Percentiles rank a stretch among this genome's conserved stretches.
These are phyloP conservation scores for Graphiopsis chlorocephala DNA, from an alignment of 2,329 filamentous ascomycete species.

Conservation along the genomic window DNA sequence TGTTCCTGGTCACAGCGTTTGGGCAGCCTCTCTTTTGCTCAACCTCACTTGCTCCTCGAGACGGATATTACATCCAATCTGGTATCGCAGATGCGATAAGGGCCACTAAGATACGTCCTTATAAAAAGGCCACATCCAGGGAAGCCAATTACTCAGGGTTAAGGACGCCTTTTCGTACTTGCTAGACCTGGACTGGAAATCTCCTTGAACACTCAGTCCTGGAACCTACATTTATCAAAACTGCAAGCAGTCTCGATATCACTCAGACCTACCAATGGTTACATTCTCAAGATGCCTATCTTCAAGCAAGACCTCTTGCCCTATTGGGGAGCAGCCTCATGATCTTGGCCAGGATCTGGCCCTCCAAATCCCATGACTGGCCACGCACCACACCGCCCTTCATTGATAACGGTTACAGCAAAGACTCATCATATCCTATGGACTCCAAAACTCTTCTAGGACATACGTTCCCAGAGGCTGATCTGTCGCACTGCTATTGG, in stretches of 20 bases:
- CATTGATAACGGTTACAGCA: constrained; percentile 3
- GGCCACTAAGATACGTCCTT: neutral
- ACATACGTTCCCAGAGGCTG: constrained; percentile 12
- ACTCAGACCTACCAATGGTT: neutral
- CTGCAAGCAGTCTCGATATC: neutral
- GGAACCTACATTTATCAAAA: neutral
- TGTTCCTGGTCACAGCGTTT: neutral
- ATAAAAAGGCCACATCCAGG: neutral
- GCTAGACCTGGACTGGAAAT: no score
- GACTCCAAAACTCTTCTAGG: constrained; percentile 14
- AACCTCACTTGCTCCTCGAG: neutral
- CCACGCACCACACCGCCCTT: neutral
- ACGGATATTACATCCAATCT: neutral
- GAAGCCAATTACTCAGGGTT: no score
- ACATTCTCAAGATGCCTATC: neutral
- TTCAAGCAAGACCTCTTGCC: neutral
- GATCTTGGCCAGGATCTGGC: neutral
- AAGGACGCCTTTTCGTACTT: neutral
- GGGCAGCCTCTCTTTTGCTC: neutral
- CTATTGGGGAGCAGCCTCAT: neutral
- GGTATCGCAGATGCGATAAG: neutral
- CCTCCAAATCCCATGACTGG: neutral
- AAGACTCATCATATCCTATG: constrained; percentile 5
- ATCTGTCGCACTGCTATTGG: constrained; percentile 6
- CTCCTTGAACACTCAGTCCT: neutral